Percentiles rank a stretch among this genome's conserved stretches.
phyloP scores from a whole-genome alignment of 1,284 basidiomycete genomes.

The Cystobasidium sp. region DNA sequence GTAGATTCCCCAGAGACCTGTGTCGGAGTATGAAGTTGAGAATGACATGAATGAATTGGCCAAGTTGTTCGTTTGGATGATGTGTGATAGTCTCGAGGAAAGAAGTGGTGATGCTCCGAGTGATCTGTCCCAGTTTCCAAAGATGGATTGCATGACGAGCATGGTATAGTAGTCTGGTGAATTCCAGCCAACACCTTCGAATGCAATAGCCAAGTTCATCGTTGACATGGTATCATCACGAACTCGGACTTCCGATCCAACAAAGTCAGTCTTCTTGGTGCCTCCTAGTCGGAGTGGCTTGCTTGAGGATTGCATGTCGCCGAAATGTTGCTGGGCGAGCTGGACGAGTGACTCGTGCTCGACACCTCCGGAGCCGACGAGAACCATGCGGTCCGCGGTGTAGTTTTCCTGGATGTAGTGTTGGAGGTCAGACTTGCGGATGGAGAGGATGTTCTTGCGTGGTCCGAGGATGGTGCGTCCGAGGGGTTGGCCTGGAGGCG shows the following conservation, averaged over 20 bases:
- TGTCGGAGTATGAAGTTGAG: conserved; percentile 99
- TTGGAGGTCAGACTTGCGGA: conserved; percentile 85
- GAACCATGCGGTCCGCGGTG: conserved; percentile 97
- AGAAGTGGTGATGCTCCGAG: conserved; percentile 88
- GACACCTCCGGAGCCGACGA: conserved; percentile 95
- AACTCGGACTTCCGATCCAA: conserved; percentile 93
- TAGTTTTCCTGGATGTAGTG: conserved; percentile 98
- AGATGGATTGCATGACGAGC: conserved; percentile 97
- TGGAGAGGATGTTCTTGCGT: conserved; percentile 93
- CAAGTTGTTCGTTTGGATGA: conserved; percentile 90
- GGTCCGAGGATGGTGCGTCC: conserved; percentile 98
- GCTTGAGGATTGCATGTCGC: conserved; percentile 80
- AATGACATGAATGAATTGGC: conserved; percentile 99
- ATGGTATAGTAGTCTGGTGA: conserved; percentile 99
- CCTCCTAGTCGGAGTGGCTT: conserved; percentile 85
- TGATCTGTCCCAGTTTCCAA: conserved; percentile 99
- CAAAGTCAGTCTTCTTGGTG: conserved; percentile 77
- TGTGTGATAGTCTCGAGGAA: conserved; percentile 88
- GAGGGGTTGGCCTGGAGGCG: conserved; percentile 68
- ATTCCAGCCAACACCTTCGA: conserved; percentile 97
- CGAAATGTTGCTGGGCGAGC: conserved; percentile 93
- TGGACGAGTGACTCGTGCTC: conserved; percentile 91
- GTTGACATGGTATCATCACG: conserved; percentile 90
- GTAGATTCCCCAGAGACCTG: conserved; percentile 99
- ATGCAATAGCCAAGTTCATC: conserved; percentile 92